Evolutionary conservation across 2,329 filamentous ascomycete genomes (phyloP), one percentile per base, ranked within the genome.

Genomic region (Pseudopithomyces chartarum): DNA sequence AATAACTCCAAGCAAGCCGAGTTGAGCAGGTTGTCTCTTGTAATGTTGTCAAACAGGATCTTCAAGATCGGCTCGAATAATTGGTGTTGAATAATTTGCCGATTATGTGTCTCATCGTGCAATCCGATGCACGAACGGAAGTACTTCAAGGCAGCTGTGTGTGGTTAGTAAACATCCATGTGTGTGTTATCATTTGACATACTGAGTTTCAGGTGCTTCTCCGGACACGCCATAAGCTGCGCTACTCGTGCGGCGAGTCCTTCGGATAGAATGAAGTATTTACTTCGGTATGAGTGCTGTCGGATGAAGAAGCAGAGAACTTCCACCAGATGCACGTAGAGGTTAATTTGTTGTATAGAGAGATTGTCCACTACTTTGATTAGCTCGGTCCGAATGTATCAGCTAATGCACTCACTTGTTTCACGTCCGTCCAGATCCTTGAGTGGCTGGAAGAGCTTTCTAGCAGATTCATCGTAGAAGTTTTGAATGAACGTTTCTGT

Each of bases 1-100:
- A 99, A 98, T 42, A 99, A 85, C 70, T 99, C 95, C 10, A 98
- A 82, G 66, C 92, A 97, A 8, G 93, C 94, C 0, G 94, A 98
- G 74, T 95, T 96, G 32, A 98, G 83, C 2, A 99, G 82, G 65
- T 97, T 98, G 75, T 99, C 94, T 40, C 92, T 87, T 1, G 93
- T 91, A 85, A 97, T 90, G 0, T 92, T 95, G 63, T 90, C 86
- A 54, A 90, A 85, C 33, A 98, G 84, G 36, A 97, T 88, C 63
- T 95, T 87, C 13, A 99, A 81, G 33, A 98, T 90, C 0, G 92
- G 90, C 39, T 90, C 90, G 57, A 98, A 87, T 0, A 95, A 86
- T 57, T 88, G 86, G 71, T 93, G 90, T 64, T 92, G 87, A 23
- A 89, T 90, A 65, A 98, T 85, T 66, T 97, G 89, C 52, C 88